Conservation (phyloP, 345 rosid species). For the Reutealis trisperma region DNA sequence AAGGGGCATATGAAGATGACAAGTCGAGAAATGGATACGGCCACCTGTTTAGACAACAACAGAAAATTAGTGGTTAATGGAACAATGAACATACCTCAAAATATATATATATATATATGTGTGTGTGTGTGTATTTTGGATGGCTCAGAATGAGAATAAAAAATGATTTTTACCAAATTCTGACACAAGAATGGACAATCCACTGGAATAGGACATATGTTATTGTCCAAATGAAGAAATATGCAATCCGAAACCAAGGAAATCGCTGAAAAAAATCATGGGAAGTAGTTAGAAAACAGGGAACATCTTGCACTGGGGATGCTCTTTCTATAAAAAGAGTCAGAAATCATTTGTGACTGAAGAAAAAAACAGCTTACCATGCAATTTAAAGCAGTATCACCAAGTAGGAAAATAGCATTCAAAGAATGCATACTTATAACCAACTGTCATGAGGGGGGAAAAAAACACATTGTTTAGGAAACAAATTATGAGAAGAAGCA, state of each 20-base stretch:
- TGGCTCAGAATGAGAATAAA: neutral
- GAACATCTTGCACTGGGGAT: neutral
- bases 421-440: conserved; percentile 78
- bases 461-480: neutral
- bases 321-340: neutral
- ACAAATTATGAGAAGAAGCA: neutral
- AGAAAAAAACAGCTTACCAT: conserved; percentile 49
- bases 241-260: conserved; percentile 85
- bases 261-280: conserved; percentile 55
- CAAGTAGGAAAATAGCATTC: conserved; percentile 74
- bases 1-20: conserved; percentile 79
- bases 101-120: too few relatives aligned
- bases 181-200: conserved; percentile 71
- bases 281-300: neutral
- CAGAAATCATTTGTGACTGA: conserved; percentile 9
- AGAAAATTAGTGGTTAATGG: neutral
- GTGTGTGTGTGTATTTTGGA: too few relatives aligned
- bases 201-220: conserved; percentile 82
- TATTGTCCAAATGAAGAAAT: conserved; percentile 86
- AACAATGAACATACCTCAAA: neutral
- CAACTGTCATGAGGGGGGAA: conserved; percentile 44
- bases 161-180: conserved; percentile 50
- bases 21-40: conserved; percentile 95
- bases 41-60: conserved; percentile 64
- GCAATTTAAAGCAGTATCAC: conserved; percentile 77